These are phyloP conservation scores for Solanum arcanum DNA, from an alignment of 257 asterid genomes.

Conservation along the genomic window DNA sequence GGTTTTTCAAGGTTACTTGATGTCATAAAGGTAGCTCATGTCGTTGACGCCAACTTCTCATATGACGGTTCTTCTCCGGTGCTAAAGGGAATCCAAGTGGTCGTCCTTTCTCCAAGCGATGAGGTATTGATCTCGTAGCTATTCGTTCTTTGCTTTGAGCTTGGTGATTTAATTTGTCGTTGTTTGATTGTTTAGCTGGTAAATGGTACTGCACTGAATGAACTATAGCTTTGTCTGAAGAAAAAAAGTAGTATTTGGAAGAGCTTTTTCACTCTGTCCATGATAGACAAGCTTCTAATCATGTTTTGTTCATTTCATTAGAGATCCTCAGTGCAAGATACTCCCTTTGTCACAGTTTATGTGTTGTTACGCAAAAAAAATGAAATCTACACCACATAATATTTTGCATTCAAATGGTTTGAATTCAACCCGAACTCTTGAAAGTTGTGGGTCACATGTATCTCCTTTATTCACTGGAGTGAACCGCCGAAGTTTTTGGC, in stretches of 20 bases:
- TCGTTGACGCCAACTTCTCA: slow-evolving; percentile 32
- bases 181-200: background rate
- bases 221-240: background rate
- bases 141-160: background rate
- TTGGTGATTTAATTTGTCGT: background rate
- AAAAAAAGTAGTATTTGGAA: background rate
- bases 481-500: background rate
- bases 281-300: background rate
- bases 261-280: background rate
- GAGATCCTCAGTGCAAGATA: background rate
- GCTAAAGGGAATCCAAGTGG: slow-evolving; percentile 61
- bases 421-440: background rate
- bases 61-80: slow-evolving; percentile 29
- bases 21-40: slow-evolving; percentile 39
- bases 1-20: slow-evolving; percentile 47
- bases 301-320: background rate
- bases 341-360: background rate
- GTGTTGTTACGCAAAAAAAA: background rate
- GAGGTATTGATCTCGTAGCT: slow-evolving; percentile 25
- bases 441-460: background rate
- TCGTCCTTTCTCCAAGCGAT: slow-evolving; percentile 52
- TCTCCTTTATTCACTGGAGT: background rate
- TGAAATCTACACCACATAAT: background rate
- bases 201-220: background rate
- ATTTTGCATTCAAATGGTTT: background rate